These are phyloP conservation scores for Nakazawaea pomicola DNA, from an alignment of 805 yeast genomes.

Conservation along the genomic window DNA sequence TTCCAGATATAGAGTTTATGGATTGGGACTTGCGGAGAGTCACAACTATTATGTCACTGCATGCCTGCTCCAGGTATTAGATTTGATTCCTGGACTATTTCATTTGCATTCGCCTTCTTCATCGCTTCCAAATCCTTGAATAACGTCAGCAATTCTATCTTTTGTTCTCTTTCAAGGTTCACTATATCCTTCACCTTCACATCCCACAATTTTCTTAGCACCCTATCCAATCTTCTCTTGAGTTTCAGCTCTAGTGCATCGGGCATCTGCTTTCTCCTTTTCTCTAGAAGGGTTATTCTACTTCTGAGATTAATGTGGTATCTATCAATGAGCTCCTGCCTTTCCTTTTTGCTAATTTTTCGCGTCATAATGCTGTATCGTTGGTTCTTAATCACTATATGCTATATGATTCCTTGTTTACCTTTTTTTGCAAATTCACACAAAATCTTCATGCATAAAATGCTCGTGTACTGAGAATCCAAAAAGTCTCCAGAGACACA, in stretches of 20 bases:
- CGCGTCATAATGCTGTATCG: not conserved
- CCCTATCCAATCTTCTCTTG: constrained; percentile 37
- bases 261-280: constrained; percentile 16
- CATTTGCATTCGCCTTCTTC: constrained; percentile 2
- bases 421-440: no score
- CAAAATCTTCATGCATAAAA: no score
- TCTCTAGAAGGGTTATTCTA: constrained; percentile 20
- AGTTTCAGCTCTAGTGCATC: constrained; percentile 31
- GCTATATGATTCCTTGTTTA: no score
- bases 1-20: no score
- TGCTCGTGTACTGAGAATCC: not conserved
- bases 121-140: constrained; percentile 21
- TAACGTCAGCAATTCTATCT: constrained; percentile 27
- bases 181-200: constrained; percentile 40
- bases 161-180: constrained; percentile 37
- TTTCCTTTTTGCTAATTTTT: constrained; percentile 29
- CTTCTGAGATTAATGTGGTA: constrained; percentile 18
- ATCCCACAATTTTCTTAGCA: constrained; percentile 45
- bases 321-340: constrained; percentile 28
- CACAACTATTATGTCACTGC: no score
- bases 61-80: no score
- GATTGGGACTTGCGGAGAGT: no score
- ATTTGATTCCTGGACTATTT: not conserved
- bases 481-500: not conserved
- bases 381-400: no score